Evolutionary conservation across 495 filamentous ascomycete genomes (phyloP).

Genomic region (Platismatia glauca): DNA sequence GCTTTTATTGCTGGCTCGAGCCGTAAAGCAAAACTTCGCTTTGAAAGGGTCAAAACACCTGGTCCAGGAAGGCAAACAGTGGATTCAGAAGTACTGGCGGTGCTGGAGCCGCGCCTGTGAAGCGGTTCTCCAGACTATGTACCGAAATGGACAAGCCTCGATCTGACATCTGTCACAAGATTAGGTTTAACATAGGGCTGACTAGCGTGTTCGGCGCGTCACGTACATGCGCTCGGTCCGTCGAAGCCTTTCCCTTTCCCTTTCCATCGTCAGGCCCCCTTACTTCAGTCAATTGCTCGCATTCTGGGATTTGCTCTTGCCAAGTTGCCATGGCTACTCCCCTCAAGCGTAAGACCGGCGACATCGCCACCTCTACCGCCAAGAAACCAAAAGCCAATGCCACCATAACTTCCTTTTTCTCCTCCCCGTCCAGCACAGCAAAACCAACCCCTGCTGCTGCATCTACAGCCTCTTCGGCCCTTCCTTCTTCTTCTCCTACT

Average conservation of each 20-base stretch:
- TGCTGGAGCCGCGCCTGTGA: no score
- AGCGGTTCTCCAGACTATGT: no score
- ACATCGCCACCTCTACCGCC: conserved; percentile 36
- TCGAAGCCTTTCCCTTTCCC: not conserved
- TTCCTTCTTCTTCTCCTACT: conserved; percentile 12
- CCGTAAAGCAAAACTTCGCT: no score
- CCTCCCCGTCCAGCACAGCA: conserved; percentile 26
- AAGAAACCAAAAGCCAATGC: conserved; percentile 68
- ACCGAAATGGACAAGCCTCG: not conserved
- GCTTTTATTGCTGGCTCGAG: no score
- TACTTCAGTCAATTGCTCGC: not conserved
- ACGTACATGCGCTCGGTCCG: not conserved
- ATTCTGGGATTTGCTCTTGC: not conserved
- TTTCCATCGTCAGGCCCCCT: no score
- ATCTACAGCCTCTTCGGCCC: conserved; percentile 10
- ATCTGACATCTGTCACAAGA: not conserved
- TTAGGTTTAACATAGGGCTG: not conserved
- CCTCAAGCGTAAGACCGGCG: conserved; percentile 61
- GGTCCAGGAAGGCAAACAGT: no score
- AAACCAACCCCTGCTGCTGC: conserved; percentile 17
- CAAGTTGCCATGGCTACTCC: conserved; percentile 26
- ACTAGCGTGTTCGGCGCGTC: not conserved
- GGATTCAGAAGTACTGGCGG: no score
- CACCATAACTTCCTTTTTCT: conserved; percentile 60
- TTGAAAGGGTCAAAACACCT: no score